Base-by-base conservation (phyloP, 176 grass and related monocot genomes). In the Juncus effusus region DNA sequence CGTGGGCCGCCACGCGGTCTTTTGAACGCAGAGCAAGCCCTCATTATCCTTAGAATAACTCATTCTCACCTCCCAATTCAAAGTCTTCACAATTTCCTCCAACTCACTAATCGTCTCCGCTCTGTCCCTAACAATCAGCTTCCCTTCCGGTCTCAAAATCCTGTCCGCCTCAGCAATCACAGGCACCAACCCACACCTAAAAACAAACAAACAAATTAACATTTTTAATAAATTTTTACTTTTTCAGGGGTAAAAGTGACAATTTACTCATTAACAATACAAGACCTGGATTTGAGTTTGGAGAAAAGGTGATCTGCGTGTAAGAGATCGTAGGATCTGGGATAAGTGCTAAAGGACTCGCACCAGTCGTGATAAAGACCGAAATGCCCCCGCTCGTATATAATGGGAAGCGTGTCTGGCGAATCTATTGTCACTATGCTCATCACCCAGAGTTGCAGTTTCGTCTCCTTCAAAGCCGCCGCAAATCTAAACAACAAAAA, bases 361-460 rank as follows among this genome's bases (percentile, higher is more conserved):
- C 91, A 95, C 86, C 91, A 95, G 42, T 95, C 81, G 3, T 95
- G 86, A 59, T 95, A 95, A 2, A 90, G 41, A 59, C 91, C 91
- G 51, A 90, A 87, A 13, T 90, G 13, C 51, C 91, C 91, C 7
- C 86, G 86, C 61, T 95, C 91, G 50, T 85, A 95, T 74, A 95
- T 77, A 45, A 90, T 82, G 55, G 83, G 78, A 68, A 95, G 86
- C 1, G 90, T 95, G 58, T 90, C 86, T 3, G 83, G 86, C 36
- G 83, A 87, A 70, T 90, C 81, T 10, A 86, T 84, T 51, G 86
- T 71, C 58, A 95, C 68, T 6, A 90, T 63, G 74, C 87, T 95
- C 86, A 95, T 95, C 41, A 95, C 90, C 90, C 90, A 95, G 66
- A 90, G 67, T 53, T 87, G 83, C 44, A 28, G 19, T 28, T 28